Conservation (phyloP, 306 rosid genomes). For the Adenanthera pavonina region DNA sequence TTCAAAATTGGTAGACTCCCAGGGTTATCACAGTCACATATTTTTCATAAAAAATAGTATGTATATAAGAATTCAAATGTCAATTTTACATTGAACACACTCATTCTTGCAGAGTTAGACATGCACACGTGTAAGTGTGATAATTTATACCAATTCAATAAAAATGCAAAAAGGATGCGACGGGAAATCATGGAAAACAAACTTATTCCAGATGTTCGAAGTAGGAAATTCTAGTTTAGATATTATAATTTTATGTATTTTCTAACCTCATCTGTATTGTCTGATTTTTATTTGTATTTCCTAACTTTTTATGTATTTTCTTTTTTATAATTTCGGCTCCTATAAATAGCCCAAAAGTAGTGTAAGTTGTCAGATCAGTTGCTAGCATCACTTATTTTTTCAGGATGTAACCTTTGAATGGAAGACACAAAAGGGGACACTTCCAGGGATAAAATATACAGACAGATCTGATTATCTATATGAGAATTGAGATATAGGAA, state of each 20-base stretch:
- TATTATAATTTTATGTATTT: background rate
- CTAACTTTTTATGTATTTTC: background rate
- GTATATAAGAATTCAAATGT: background rate
- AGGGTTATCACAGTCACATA: background rate
- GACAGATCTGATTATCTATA: background rate
- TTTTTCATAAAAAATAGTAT: background rate
- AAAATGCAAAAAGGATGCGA: background rate
- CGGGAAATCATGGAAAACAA: background rate
- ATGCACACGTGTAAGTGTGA: background rate
- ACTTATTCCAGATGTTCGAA: background rate
- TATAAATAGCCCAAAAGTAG: background rate
- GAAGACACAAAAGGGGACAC: background rate
- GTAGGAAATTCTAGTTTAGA: background rate
- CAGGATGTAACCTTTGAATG: conserved; percentile 14
- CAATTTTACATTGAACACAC: background rate
- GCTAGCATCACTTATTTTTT: background rate
- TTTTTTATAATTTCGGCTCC: background rate
- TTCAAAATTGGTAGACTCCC: conserved; percentile 14
- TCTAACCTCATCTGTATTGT: background rate
- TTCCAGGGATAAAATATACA: background rate
- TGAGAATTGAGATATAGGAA: background rate
- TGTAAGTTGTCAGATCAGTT: background rate
- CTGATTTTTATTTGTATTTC: background rate
- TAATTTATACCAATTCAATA: conserved; percentile 3
- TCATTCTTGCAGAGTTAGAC: background rate